phyloP scores from a whole-genome alignment of 768 basidiomycete genomes.

The Suillus americanus region DNA sequence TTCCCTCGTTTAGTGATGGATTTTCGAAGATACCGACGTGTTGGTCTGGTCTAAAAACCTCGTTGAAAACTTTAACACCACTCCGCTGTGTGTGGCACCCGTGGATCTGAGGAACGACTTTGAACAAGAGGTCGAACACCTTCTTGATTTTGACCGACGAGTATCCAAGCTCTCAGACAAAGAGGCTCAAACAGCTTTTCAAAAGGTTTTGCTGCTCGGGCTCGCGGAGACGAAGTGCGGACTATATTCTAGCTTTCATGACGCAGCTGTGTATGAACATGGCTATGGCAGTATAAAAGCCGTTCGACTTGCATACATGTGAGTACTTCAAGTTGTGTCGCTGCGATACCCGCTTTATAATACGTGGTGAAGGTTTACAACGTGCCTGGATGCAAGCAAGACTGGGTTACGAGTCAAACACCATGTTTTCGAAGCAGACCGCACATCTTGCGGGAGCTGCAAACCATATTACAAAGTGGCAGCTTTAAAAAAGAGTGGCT shows the following conservation, averaged over 20 bases:
- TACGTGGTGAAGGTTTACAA: constrained; percentile 52
- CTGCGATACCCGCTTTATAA: not conserved
- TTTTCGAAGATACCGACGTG: constrained; percentile 49
- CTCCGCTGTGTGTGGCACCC: constrained; percentile 44
- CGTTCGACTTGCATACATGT: constrained; percentile 68
- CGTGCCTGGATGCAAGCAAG: constrained; percentile 67
- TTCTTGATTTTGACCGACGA: constrained; percentile 43
- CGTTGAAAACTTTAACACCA: constrained; percentile 48
- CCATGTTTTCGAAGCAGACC: constrained; percentile 42
- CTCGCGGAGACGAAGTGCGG: constrained; percentile 54
- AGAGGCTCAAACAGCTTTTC: constrained; percentile 41
- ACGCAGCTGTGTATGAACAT: constrained; percentile 46
- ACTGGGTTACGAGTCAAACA: constrained; percentile 56
- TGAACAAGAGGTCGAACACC: constrained; percentile 48
- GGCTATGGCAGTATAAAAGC: constrained; percentile 50
- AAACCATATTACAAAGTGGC: constrained; percentile 30
- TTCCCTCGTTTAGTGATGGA: not conserved
- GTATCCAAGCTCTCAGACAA: constrained; percentile 19
- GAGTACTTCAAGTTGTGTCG: constrained; percentile 21
- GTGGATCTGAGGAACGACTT: constrained; percentile 45
- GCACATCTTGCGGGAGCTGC: constrained; percentile 30
- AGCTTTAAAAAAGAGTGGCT: constrained; percentile 13
- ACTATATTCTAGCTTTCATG: constrained; percentile 62
- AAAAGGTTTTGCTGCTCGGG: constrained; percentile 47
- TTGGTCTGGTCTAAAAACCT: constrained; percentile 45